phyloP scores from a whole-genome alignment of 2,329 filamentous ascomycete species.

The Onygena corvina region DNA sequence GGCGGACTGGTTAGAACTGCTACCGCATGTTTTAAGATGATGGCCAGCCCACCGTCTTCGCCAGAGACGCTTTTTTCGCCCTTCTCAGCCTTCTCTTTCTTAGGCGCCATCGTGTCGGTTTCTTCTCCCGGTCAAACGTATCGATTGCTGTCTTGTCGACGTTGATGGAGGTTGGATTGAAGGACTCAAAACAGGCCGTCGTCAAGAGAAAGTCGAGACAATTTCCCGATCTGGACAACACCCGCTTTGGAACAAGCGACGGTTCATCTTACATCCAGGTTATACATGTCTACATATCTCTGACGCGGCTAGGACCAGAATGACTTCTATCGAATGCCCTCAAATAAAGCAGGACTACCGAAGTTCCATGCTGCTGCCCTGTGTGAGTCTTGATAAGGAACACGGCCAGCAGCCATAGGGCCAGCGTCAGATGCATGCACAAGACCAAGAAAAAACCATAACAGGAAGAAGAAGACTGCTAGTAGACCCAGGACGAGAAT shows the following conservation, averaged over 20 bases:
- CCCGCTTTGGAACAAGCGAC: background rate
- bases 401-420: background rate
- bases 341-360: too few relatives aligned
- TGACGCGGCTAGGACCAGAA: too few relatives aligned
- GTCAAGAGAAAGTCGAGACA: background rate
- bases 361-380: too few relatives aligned
- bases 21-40: background rate
- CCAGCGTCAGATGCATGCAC: background rate
- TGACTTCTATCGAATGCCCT: too few relatives aligned
- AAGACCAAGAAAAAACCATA: background rate
- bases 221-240: background rate
- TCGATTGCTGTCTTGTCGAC: background rate
- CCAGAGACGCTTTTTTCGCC: slow-evolving; percentile 8
- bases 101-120: slow-evolving; percentile 27
- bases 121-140: background rate
- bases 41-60: slow-evolving; percentile 23
- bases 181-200: background rate
- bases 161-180: background rate
- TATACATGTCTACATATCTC: too few relatives aligned
- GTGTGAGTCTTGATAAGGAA: background rate
- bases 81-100: slow-evolving; percentile 25
- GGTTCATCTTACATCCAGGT: too few relatives aligned
- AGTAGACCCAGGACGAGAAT: background rate
- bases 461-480: background rate
- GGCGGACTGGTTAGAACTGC: background rate